These are phyloP conservation scores for Phytophthora sp. DNA, from an alignment of 352 stramenopile species.

Conservation along the genomic window DNA sequence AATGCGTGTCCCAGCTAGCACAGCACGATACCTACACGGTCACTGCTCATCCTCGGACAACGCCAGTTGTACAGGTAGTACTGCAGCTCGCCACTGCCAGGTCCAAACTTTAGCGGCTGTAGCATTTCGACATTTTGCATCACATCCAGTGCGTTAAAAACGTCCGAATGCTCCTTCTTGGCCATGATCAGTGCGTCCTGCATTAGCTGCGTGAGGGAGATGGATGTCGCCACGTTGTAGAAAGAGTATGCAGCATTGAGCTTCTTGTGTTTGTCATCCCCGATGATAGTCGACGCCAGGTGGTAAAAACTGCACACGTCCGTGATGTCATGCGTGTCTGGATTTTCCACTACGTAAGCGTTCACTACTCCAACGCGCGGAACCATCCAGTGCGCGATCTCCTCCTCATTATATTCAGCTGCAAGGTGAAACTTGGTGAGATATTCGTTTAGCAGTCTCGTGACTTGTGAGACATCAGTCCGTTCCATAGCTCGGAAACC, in stretches of 20 bases:
- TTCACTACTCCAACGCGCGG: slow-evolving; percentile 94
- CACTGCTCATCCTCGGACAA: slow-evolving; percentile 61
- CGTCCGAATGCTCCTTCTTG: slow-evolving; percentile 57
- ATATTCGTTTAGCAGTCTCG: slow-evolving; percentile 56
- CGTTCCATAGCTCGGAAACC: slow-evolving; percentile 64
- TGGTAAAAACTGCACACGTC: slow-evolving; percentile 98
- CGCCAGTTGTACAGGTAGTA: slow-evolving; percentile 86
- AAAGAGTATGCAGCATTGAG: slow-evolving; percentile 98
- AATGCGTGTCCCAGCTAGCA: slow-evolving; percentile 31
- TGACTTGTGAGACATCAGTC: slow-evolving; percentile 60
- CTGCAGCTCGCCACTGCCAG: slow-evolving; percentile 66
- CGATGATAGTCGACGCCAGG: slow-evolving; percentile 96
- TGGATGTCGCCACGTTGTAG: slow-evolving; percentile 93
- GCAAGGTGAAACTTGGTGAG: slow-evolving; percentile 76
- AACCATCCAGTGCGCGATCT: slow-evolving; percentile 97
- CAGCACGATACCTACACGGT: slow-evolving; percentile 64
- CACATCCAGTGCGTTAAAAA: slow-evolving; percentile 76
- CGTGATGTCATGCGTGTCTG: slow-evolving; percentile 75
- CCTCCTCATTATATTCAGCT: slow-evolving; percentile 89
- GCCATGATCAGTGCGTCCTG: slow-evolving; percentile 67
- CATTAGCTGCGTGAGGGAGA: slow-evolving; percentile 68
- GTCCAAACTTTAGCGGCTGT: slow-evolving; percentile 63
- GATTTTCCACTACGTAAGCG: slow-evolving; percentile 90
- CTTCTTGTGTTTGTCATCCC: slow-evolving; percentile 94
- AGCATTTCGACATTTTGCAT: slow-evolving; percentile 72